Evolutionary conservation across 164 flowering plant species (phyloP).

Genomic region (Piper longum): DNA sequence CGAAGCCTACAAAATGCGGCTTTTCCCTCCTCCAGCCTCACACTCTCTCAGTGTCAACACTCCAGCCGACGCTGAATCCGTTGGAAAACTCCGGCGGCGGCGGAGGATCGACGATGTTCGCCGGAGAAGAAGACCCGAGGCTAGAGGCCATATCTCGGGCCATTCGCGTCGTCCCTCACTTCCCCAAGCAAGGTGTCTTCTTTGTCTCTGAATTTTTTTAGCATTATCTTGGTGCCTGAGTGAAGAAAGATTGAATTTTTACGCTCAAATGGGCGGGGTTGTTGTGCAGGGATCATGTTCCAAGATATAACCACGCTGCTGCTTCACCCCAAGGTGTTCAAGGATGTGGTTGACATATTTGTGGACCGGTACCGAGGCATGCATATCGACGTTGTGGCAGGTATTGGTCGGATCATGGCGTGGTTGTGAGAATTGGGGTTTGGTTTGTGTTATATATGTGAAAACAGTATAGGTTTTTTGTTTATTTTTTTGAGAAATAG

Average conservation of each 20-base stretch:
- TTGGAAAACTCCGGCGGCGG: too few relatives aligned
- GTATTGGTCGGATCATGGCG: slow-evolving; percentile 14
- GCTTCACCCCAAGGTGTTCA: slow-evolving; percentile 64
- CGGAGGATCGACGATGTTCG: slow-evolving; percentile 24
- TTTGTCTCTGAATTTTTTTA: slow-evolving; percentile 1
- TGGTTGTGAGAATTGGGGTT: too few relatives aligned
- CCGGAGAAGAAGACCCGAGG: slow-evolving; percentile 62
- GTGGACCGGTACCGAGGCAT: slow-evolving; percentile 72
- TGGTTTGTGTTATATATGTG: too few relatives aligned
- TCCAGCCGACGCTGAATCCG: too few relatives aligned
- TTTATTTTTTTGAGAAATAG: too few relatives aligned
- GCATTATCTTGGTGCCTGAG: not conserved
- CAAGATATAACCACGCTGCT: slow-evolving; percentile 83
- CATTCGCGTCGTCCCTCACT: slow-evolving; percentile 60
- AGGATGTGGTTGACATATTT: slow-evolving; percentile 68
- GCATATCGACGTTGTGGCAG: slow-evolving; percentile 82
- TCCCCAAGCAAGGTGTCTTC: slow-evolving; percentile 32
- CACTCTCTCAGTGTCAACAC: too few relatives aligned
- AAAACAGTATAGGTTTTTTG: too few relatives aligned
- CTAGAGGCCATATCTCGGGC: slow-evolving; percentile 38
- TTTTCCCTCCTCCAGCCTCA: too few relatives aligned
- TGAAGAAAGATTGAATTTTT: too few relatives aligned
- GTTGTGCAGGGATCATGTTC: slow-evolving; percentile 63
- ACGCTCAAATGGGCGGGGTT: not conserved
- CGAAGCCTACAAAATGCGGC: too few relatives aligned